Evolutionary conservation across 805 yeast genomes (phyloP).

Genomic region (Starmerella potacharoeniae): DNA sequence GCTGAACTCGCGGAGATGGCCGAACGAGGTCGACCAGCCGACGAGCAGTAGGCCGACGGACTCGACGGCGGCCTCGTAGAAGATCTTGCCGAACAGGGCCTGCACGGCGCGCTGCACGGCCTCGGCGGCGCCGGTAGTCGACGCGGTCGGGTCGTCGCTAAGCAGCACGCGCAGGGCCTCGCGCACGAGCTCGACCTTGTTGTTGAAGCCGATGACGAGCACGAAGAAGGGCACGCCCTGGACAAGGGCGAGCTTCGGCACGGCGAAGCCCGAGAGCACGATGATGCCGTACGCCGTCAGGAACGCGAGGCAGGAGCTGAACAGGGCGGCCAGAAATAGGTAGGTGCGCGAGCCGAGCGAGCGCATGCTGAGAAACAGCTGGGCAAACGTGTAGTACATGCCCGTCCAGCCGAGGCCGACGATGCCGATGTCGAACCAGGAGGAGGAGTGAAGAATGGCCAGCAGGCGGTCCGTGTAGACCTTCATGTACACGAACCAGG

Average conservation of each 20-base stretch:
- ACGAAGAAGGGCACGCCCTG: conserved; percentile 93
- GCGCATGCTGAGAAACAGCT: conserved; percentile 65
- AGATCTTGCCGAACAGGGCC: conserved; percentile 32
- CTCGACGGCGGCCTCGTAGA: conserved; percentile 68
- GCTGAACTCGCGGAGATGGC: conserved; percentile 72
- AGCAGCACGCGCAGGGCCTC: conserved; percentile 25
- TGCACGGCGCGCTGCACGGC: conserved; percentile 36
- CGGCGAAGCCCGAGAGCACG: conserved; percentile 43
- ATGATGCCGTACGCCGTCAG: conserved; percentile 62
- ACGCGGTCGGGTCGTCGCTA: conserved; percentile 18
- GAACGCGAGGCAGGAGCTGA: conserved; percentile 74
- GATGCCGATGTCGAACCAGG: conserved; percentile 70
- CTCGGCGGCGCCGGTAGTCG: conserved; percentile 31
- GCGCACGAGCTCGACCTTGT: conserved; percentile 59
- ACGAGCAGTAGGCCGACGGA: conserved; percentile 50
- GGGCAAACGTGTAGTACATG: conserved; percentile 72
- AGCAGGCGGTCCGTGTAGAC: conserved; percentile 28
- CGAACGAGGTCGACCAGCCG: conserved; percentile 45
- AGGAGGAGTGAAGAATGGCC: conserved; percentile 47
- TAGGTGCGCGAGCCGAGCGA: conserved; percentile 74
- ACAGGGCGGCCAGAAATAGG: conserved; percentile 69
- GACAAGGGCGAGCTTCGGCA: conserved; percentile 62
- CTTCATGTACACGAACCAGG: conserved; percentile 30
- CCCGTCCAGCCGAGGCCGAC: conserved; percentile 73
- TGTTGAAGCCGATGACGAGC: conserved; percentile 83